Evolutionary conservation across 768 basidiomycete genomes (phyloP).

Genomic region (Kwoniella newhampshirensis): DNA sequence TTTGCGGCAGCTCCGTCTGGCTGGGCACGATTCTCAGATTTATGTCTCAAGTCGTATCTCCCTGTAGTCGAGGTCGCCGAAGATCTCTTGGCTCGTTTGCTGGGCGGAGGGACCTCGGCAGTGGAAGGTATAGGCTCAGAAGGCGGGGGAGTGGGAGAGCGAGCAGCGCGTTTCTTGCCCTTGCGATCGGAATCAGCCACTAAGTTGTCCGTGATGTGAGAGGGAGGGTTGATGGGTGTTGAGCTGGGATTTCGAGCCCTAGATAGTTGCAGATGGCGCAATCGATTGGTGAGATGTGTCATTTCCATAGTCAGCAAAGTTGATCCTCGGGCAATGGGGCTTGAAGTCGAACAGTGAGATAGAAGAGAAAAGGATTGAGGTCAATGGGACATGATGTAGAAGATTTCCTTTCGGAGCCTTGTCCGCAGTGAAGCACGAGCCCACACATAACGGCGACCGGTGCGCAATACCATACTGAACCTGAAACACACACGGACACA

Average conservation of each 20-base stretch:
- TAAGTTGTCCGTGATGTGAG: background rate
- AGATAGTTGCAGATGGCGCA: background rate
- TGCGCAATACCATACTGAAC: background rate
- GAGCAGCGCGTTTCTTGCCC: slow-evolving; percentile 87
- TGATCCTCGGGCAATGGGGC: no score
- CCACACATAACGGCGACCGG: background rate
- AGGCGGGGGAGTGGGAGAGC: slow-evolving; percentile 61
- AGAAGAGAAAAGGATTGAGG: no score
- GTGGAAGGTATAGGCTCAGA: slow-evolving; percentile 58
- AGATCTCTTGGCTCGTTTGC: slow-evolving; percentile 60
- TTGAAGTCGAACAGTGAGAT: no score
- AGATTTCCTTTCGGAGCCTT: no score
- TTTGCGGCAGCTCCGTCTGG: slow-evolving; percentile 58
- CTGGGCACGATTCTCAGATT: slow-evolving; percentile 6
- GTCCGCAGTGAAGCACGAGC: no score
- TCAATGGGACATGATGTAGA: no score
- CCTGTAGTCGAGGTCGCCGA: slow-evolving; percentile 56
- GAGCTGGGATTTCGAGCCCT: slow-evolving; percentile 7
- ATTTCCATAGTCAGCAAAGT: no score
- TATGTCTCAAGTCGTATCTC: slow-evolving; percentile 20
- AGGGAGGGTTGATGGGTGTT: background rate
- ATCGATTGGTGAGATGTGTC: no score
- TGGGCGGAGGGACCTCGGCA: slow-evolving; percentile 11
- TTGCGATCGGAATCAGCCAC: slow-evolving; percentile 56
- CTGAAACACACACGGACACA: background rate